These are phyloP conservation scores for Colletotrichum magnum DNA, from an alignment of 2,329 filamentous ascomycete species.

Conservation along the genomic window DNA sequence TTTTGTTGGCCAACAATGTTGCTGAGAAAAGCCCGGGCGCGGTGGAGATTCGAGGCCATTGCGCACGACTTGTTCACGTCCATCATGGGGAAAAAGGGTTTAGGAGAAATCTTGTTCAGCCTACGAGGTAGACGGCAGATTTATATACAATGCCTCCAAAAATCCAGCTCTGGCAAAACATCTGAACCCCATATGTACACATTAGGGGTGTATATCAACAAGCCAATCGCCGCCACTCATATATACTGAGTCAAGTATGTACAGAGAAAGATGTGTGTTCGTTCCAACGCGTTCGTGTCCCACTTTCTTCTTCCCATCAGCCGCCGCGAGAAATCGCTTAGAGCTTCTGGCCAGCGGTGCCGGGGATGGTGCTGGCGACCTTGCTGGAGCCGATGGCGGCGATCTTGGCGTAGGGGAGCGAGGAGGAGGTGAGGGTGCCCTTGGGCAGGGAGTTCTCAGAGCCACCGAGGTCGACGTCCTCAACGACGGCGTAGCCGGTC, in stretches of 20 bases:
- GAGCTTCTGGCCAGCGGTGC: conserved; percentile 52
- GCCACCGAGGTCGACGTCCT: conserved; percentile 57
- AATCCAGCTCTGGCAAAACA: conserved; percentile 28
- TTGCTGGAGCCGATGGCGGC: conserved; percentile 56
- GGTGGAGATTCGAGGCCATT: not conserved
- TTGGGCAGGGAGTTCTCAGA: conserved; percentile 61
- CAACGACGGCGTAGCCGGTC: conserved; percentile 55
- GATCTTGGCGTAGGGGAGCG: conserved; percentile 63
- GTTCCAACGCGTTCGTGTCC: not conserved
- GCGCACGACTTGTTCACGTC: not conserved
- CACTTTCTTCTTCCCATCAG: not conserved
- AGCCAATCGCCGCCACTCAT: conserved; percentile 9
- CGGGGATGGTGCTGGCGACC: conserved; percentile 56
- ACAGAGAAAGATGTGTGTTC: conserved; percentile 26
- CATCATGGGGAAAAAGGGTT: not conserved
- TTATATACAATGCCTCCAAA: conserved; percentile 26
- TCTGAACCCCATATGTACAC: conserved; percentile 18
- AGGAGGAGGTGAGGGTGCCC: conserved; percentile 62
- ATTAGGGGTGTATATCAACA: conserved; percentile 1
- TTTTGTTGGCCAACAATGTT: too few relatives aligned
- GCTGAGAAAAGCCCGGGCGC: too few relatives aligned
- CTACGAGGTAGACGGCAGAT: conserved; percentile 19
- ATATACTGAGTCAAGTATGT: conserved; percentile 35
- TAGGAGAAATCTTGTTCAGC: not conserved
- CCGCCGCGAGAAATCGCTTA: not conserved